Evolutionary conservation across 2,329 filamentous ascomycete species (phyloP), one percentile per base, ranked within the genome.

Genomic region (Xylariaceae sp.): DNA sequence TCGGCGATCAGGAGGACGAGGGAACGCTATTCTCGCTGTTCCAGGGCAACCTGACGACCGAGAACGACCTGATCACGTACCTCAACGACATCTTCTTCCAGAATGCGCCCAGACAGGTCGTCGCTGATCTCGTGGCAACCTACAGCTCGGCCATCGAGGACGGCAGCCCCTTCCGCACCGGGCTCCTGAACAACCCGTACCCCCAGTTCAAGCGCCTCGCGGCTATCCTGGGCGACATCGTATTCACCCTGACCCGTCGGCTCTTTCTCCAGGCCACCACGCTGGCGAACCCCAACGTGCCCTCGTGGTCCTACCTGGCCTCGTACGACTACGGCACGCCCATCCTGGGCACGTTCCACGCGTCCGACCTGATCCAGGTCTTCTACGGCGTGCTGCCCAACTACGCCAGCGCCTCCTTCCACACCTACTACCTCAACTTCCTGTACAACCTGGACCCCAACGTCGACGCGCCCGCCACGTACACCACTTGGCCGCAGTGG

Each of bases 1-100:
- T 84, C 27, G 84, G 85, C 29, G 74, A 87, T 54, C 83, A 88
- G 59, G 84, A 89, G 65, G 85, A 90, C 54, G 85, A 90, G 60
- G 84, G 85, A 13, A 88, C 85, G 0, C 60, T 89, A 2, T 88
- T 89, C 56, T 69, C 79, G 4, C 67, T 89, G 23, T 81, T 82
- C 58, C 82, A 85, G 48, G 56, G 61, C 21, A 86, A 88, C 56
- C 64, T 89, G 35, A 84, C 76, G 8, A 82, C 71, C 1, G 76
- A 70, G 0, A 62, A 63, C 1, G 61, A 77, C 5, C 50, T 89
- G 0, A 69, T 78, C 23, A 63, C 71, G 13, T 90, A 90, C 53
- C 61, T 92, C 83, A 18, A 13, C 5, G 30, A 23, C 7, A 29
- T 46, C 9, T 48, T 76, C 65, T 88, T 87, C 66, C 60, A 69